A percentile compares a stretch with the other conserved stretches of the same genome.
Evolutionary conservation across 352 stramenopile species (phyloP).

Genomic region (Globisporangium barbulae): DNA sequence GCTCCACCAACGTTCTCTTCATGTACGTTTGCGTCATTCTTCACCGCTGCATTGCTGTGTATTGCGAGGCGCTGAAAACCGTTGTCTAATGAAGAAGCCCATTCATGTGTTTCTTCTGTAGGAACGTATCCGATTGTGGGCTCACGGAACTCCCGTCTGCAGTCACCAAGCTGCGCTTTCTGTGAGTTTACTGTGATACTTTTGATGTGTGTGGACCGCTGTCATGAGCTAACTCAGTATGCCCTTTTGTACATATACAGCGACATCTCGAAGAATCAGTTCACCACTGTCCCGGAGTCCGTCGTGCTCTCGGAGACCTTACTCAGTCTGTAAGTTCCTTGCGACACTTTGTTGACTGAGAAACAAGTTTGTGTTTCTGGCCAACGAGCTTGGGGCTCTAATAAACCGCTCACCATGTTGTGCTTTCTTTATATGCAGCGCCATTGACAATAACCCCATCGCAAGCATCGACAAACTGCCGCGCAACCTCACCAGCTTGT

Average conservation of each 20-base stretch:
- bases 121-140: slow-evolving; percentile 9
- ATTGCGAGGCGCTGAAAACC: neutral
- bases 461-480: slow-evolving; percentile 1
- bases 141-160: neutral
- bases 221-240: neutral
- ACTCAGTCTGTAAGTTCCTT: slow-evolving; percentile 4
- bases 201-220: neutral
- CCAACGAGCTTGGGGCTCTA: too few species aligned
- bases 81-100: neutral
- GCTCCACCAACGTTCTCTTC: slow-evolving; percentile 8
- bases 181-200: neutral
- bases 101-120: neutral
- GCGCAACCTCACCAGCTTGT: slow-evolving; percentile 11
- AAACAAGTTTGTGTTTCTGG: neutral
- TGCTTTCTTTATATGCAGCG: neutral
- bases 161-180: neutral
- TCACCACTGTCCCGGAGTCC: slow-evolving; percentile 2
- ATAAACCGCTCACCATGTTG: neutral
- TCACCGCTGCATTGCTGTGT: neutral
- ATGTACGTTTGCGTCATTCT: neutral
- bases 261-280: slow-evolving; percentile 10
- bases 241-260: neutral
- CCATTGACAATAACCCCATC: slow-evolving; percentile 14
- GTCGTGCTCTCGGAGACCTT: slow-evolving; percentile 10
- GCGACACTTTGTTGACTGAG: too few species aligned